Conservation (phyloP, 2,329 filamentous ascomycete genomes). For the Fusarium redolens region DNA sequence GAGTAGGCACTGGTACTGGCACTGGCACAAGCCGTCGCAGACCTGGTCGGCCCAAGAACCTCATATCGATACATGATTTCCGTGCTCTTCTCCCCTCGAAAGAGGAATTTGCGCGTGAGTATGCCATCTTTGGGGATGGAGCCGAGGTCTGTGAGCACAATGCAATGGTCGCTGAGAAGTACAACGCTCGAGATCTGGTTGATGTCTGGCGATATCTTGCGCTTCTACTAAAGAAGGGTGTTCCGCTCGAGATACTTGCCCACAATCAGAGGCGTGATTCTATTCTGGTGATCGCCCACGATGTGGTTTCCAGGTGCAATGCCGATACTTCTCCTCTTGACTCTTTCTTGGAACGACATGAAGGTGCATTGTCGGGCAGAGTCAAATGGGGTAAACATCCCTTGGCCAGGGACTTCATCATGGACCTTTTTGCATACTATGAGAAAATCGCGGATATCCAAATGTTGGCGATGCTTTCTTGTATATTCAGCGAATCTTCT, state of each 20-base stretch:
- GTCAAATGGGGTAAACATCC: constrained; percentile 77
- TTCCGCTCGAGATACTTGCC: constrained; percentile 74
- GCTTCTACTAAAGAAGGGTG: constrained; percentile 80
- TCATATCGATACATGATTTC: constrained; percentile 79
- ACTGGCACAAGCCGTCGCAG: constrained; percentile 64
- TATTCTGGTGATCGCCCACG: constrained; percentile 75
- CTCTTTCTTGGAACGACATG: constrained; percentile 13
- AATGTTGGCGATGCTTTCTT: constrained; percentile 78
- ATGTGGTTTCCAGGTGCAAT: constrained; percentile 60
- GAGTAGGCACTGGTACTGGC: constrained; percentile 59
- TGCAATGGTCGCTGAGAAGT: constrained; percentile 77
- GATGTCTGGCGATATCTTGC: constrained; percentile 87
- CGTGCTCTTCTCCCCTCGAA: constrained; percentile 81
- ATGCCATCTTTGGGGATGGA: constrained; percentile 85
- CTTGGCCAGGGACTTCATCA: constrained; percentile 69
- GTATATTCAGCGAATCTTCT: constrained; percentile 73
- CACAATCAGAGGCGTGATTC: constrained; percentile 67
- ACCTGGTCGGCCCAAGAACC: constrained; percentile 68
- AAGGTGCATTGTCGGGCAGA: constrained; percentile 61
- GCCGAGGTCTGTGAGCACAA: constrained; percentile 88
- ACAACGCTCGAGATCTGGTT: constrained; percentile 77
- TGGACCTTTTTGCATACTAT: constrained; percentile 72
- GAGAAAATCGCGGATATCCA: constrained; percentile 72
- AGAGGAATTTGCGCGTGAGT: constrained; percentile 78
- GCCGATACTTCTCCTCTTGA: constrained; percentile 25